Evolutionary conservation across 768 basidiomycete genomes (phyloP).

Genomic region (Tulasnella sp.): DNA sequence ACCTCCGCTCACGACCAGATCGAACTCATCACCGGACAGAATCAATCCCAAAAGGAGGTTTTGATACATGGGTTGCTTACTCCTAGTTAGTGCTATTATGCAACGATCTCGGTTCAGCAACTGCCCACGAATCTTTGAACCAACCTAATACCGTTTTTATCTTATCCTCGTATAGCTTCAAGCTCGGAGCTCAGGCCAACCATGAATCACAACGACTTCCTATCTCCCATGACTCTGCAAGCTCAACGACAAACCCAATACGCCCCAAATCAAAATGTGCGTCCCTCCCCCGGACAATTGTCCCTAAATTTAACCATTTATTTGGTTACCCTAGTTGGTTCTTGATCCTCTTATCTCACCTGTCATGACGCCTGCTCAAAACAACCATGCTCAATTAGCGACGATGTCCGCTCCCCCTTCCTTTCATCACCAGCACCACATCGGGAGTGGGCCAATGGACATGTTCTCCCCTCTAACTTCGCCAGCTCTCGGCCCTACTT

Average conservation of each 20-base stretch:
- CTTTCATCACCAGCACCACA: slow-evolving; percentile 22
- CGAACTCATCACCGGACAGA: slow-evolving; percentile 49
- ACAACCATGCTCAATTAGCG: neutral
- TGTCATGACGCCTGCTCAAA: slow-evolving; percentile 9
- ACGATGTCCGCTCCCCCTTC: slow-evolving; percentile 2
- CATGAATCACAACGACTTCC: slow-evolving; percentile 21
- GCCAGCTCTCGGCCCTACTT: slow-evolving; percentile 28
- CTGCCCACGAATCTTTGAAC: slow-evolving; percentile 3
- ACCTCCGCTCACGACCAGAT: slow-evolving; percentile 35
- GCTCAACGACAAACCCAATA: neutral
- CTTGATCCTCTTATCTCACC: slow-evolving; percentile 6
- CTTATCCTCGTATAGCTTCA: slow-evolving; percentile 31
- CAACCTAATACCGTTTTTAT: slow-evolving; percentile 21
- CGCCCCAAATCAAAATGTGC: slow-evolving; percentile 1
- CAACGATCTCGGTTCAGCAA: neutral
- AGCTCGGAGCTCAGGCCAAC: slow-evolving; percentile 44
- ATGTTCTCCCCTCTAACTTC: slow-evolving; percentile 36
- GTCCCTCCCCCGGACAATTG: neutral
- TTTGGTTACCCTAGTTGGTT: neutral
- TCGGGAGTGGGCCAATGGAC: slow-evolving; percentile 41
- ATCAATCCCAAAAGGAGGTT: slow-evolving; percentile 20
- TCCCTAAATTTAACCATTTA: neutral
- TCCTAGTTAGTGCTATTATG: slow-evolving; percentile 40
- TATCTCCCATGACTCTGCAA: slow-evolving; percentile 22
- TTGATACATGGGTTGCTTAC: slow-evolving; percentile 49